These are phyloP conservation scores for Cercospora sp. DNA, from an alignment of 2,329 filamentous ascomycete genomes.

Conservation along the genomic window DNA sequence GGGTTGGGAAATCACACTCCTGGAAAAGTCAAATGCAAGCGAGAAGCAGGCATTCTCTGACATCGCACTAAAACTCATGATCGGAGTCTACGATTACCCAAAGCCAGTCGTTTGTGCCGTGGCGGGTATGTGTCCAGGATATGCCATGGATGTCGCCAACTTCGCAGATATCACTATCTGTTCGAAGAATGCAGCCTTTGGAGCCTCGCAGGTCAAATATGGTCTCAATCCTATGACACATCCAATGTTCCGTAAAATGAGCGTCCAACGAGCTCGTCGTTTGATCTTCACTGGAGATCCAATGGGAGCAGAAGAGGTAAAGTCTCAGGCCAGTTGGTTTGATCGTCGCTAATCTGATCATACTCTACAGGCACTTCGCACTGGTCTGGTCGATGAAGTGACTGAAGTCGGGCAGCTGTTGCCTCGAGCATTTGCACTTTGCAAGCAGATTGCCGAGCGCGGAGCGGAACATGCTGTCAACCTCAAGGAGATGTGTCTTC, in stretches of 20 bases:
- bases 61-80: neutral
- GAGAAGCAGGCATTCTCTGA: neutral
- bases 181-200: neutral
- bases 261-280: neutral
- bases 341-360: neutral
- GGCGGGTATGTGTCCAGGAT: neutral
- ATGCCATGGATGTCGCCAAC: neutral
- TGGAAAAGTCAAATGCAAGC: neutral
- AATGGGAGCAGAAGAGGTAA: neutral
- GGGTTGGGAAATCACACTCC: neutral
- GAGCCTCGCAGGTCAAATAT: neutral
- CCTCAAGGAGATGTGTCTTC: neutral
- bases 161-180: neutral
- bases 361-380: neutral
- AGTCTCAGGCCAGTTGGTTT: neutral
- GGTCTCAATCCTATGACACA: neutral
- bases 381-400: neutral
- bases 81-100: neutral
- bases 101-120: neutral
- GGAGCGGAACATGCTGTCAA: neutral
- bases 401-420: neutral
- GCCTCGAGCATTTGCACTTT: neutral
- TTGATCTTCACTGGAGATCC: neutral
- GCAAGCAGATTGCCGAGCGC: neutral
- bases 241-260: neutral